Evolutionary conservation across 768 basidiomycete genomes (phyloP), one percentile per base, ranked within the genome.

Genomic region (Tulasnella sp.): DNA sequence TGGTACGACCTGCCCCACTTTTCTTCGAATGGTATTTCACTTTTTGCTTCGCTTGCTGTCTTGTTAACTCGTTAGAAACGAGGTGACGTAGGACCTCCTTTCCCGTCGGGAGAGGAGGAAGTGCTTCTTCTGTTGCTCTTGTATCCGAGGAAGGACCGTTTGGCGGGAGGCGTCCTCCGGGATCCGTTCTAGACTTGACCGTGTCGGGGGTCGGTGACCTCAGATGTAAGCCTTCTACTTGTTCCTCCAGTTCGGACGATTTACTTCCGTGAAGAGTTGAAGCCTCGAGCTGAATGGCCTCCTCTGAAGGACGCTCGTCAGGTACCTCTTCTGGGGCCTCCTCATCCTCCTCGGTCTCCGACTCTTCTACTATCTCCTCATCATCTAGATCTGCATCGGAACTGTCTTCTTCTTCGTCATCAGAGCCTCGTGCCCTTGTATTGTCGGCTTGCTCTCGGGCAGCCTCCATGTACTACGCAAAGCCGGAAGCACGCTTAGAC

Each of bases 11-110:
- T 39, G 88, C 89, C 78, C 90, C 88, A 9, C 89, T 88, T 81
- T 91, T 89, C 85, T 92, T 94, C 0, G 93, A 91, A 86, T 97
- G 95, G 84, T 93, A 90, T 84, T 94, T 94, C 79, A 89, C 88
- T 83, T 93, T 89, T 82, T 93, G 89, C 79, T 89, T 89, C 27
- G 89, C 88, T 3, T 90, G 91, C 74, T 85, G 83, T 83, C 90
- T 91, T 2, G 87, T 85, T 27, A 94, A 85, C 82, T 95, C 91
- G 16, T 88, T 86, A 5, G 90, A 86, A 27, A 95, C 92, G 74
- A 89, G 90, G 34, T 88, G 40, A 46, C 80, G 46, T 44, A 79
- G 72, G 39, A 31, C 80, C 62, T 80, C 78, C 75, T 34, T 77
- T 42, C 83, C 83, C 36, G 38, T 34, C 31, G 62, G 52, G 71